Evolutionary conservation across 768 basidiomycete genomes (phyloP), one percentile per base, ranked within the genome.

Genomic region (Auriscalpium vulgare): DNA sequence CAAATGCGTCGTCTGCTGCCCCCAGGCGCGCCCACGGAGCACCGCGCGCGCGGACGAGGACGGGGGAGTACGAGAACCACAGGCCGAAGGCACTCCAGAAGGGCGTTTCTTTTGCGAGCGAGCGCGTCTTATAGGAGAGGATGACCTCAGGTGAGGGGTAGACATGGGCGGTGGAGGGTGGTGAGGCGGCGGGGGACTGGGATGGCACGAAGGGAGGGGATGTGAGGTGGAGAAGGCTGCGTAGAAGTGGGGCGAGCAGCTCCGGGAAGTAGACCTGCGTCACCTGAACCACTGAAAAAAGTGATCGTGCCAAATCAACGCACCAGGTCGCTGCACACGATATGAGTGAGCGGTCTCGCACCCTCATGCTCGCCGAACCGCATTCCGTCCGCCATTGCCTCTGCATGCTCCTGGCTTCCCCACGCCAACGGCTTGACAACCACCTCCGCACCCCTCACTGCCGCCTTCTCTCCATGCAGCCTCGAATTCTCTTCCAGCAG

Each of bases 321-420:
- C 71, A 90, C 90, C 54, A 94, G 77, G 69, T 93, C 91, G 66
- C 91, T 92, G 69, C 90, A 89, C 19, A 92, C 67, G 47, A 94
- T 78, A 64, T 90, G 87, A 1, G 84, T 85, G 52, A 81, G 63
- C 35, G 44, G 58, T 46, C 60, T 52, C 23, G 53, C 16, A 49
- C 47, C 43, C 19, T 34, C 17, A n/a, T 38, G 40, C 8, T 16
- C 17, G 14, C 23, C 44, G n/a, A 60, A 47, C 23, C 48, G 48
- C 5, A 82, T 70, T 46, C 79, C 75, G 4, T 66, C 63, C 9
- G 71, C 63, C 44, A 88, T 72, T 13, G 56, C 40, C 11, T 50
- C 40, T 3, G 72, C 78, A 59, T 87, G 77, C 14, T 70, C 62
- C 0, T 60, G 53, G 56, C 76, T 76, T 3, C 90, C 91, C 91